Percentiles rank a stretch among this genome's conserved stretches.
These are phyloP conservation scores for Cercospora sojina DNA, from an alignment of 2,329 filamentous ascomycete genomes.

Conservation along the genomic window DNA sequence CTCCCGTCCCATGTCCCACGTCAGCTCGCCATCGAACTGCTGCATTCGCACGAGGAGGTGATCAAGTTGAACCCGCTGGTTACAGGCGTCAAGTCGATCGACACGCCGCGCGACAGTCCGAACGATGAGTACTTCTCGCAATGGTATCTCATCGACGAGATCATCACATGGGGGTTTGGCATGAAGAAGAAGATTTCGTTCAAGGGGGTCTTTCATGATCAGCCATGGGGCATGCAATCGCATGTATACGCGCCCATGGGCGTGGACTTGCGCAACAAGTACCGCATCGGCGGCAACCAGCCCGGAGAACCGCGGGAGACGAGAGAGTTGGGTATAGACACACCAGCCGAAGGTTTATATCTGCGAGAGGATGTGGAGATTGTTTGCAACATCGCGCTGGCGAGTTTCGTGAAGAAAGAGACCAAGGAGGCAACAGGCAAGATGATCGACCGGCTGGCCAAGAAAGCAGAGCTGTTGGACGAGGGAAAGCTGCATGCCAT, in stretches of 20 bases:
- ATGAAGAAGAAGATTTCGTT: slow-evolving; percentile 66
- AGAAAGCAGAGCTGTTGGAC: slow-evolving; percentile 66
- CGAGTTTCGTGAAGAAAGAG: slow-evolving; percentile 65
- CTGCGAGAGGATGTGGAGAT: slow-evolving; percentile 70
- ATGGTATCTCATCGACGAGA: slow-evolving; percentile 71
- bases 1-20: slow-evolving; percentile 69
- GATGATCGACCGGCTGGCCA: slow-evolving; percentile 67
- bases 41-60: slow-evolving; percentile 68
- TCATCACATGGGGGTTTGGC: slow-evolving; percentile 67
- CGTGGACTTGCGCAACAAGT: slow-evolving; percentile 67
- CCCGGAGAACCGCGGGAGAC: slow-evolving; percentile 63
- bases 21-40: slow-evolving; percentile 69
- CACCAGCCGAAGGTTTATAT: slow-evolving; percentile 64
- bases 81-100: slow-evolving; percentile 61
- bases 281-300: slow-evolving; percentile 67
- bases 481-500: slow-evolving; percentile 65
- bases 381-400: slow-evolving; percentile 62
- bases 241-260: slow-evolving; percentile 69
- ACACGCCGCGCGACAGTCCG: slow-evolving; percentile 63
- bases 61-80: slow-evolving; percentile 71
- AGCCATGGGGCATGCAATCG: slow-evolving; percentile 70
- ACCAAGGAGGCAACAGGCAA: slow-evolving; percentile 65
- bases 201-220: slow-evolving; percentile 70
- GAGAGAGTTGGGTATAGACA: slow-evolving; percentile 64
- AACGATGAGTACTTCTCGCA: slow-evolving; percentile 71